Percentiles rank a stretch among this genome's conserved stretches.
Evolutionary conservation across 306 rosid species (phyloP).

Genomic region (Ochetophila trinervis): DNA sequence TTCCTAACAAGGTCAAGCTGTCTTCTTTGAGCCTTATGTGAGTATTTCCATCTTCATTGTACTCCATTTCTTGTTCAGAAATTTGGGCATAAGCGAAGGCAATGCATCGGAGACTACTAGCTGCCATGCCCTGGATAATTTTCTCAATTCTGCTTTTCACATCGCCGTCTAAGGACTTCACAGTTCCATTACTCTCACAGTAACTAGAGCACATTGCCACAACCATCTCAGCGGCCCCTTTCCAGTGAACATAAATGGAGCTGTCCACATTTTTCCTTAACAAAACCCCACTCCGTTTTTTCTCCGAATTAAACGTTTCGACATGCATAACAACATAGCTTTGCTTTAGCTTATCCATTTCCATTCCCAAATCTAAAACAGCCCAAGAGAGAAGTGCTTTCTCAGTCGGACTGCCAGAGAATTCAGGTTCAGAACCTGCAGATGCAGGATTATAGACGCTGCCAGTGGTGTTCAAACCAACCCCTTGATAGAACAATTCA

Average conservation of each 20-base stretch:
- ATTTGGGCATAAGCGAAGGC: conserved; percentile 63
- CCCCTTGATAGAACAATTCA: conserved; percentile 57
- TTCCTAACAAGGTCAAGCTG: conserved; percentile 62
- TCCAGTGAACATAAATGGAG: conserved; percentile 71
- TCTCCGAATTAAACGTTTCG: conserved; percentile 78
- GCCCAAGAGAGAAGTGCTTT: conserved; percentile 83
- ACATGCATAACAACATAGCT: conserved; percentile 51
- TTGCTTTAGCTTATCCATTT: conserved; percentile 55
- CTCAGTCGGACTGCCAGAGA: conserved; percentile 85
- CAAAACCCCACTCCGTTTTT: conserved; percentile 79
- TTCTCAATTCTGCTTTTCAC: conserved; percentile 36
- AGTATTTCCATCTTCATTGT: conserved; percentile 24
- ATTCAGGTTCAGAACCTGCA: conserved; percentile 48
- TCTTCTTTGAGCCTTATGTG: conserved; percentile 39
- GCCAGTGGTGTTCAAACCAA: conserved; percentile 75
- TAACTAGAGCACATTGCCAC: conserved; percentile 69
- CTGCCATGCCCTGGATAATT: conserved; percentile 81
- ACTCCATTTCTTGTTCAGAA: conserved; percentile 36
- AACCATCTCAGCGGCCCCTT: conserved; percentile 88
- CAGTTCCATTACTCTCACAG: conserved; percentile 40
- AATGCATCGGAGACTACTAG: conserved; percentile 80
- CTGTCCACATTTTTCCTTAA: conserved; percentile 40
- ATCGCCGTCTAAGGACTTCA: conserved; percentile 44
- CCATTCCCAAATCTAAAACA: conserved; percentile 55
- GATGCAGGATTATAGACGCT: conserved; percentile 47